A percentile compares a stretch with the other conserved stretches of the same genome.
phyloP scores from a whole-genome alignment of 768 basidiomycete species.

The Boletus pseudo-olivaceus region DNA sequence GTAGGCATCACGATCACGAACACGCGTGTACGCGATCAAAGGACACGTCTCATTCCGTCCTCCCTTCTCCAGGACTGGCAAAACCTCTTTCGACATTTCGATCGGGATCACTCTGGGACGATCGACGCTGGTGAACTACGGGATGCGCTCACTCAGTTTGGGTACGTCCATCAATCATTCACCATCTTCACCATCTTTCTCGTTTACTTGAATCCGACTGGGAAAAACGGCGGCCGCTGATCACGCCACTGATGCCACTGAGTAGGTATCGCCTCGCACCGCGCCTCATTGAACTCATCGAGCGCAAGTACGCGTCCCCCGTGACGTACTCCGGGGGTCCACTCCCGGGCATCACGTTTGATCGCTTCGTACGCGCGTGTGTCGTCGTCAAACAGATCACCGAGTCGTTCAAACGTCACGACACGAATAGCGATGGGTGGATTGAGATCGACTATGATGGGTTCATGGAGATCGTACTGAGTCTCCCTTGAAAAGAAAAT shows the following conservation, averaged over 20 bases:
- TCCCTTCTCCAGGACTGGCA: constrained; percentile 67
- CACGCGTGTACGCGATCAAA: not conserved
- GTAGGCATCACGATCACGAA: constrained; percentile 14
- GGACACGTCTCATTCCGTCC: not conserved
- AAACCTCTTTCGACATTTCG: constrained; percentile 78
- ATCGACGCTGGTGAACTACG: constrained; percentile 70
- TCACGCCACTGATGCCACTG: not conserved
- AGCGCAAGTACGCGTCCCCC: constrained; percentile 68
- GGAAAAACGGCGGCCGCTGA: not conserved
- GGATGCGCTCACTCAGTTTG: constrained; percentile 71
- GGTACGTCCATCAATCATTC: constrained; percentile 36
- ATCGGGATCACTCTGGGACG: constrained; percentile 76
- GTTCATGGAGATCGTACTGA: constrained; percentile 51
- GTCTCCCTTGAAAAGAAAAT: constrained; percentile 34
- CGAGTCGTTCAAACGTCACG: constrained; percentile 65
- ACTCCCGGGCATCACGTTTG: constrained; percentile 70
- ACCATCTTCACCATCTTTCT: not conserved
- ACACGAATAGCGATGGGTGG: constrained; percentile 58
- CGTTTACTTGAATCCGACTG: not conserved
- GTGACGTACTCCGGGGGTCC: constrained; percentile 32
- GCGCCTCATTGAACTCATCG: constrained; percentile 57
- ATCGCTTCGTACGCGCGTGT: constrained; percentile 84
- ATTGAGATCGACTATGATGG: constrained; percentile 52
- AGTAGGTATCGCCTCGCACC: constrained; percentile 65
- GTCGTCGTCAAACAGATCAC: constrained; percentile 77